Percentiles rank a stretch among this genome's conserved stretches.
Conservation (phyloP, 2,329 filamentous ascomycete species). For the Tolypocladium ovalisporum region DNA sequence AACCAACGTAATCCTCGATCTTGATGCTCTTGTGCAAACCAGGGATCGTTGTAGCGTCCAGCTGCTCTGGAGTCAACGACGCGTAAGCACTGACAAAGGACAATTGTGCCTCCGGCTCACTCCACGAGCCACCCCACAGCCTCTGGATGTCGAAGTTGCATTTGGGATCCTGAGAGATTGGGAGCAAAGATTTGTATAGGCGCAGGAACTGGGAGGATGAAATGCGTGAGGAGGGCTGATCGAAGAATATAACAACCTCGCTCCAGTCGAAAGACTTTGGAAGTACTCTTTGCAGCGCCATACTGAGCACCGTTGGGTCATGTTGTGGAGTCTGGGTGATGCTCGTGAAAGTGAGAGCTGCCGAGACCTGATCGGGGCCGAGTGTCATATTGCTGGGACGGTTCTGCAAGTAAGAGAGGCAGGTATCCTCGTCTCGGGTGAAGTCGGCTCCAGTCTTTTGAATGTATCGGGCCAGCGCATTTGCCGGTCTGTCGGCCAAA, state of each 20-base stretch:
- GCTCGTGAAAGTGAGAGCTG: conserved; percentile 58
- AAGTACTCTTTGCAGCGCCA: conserved; percentile 51
- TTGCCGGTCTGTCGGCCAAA: conserved; percentile 45
- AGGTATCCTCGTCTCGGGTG: conserved; percentile 64
- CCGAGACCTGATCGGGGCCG: conserved; percentile 71
- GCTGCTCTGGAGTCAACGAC: conserved; percentile 59
- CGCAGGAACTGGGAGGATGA: conserved; percentile 70
- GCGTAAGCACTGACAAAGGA: conserved; percentile 89
- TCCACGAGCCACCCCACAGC: conserved; percentile 87
- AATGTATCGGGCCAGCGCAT: conserved; percentile 53
- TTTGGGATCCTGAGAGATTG: conserved; percentile 48
- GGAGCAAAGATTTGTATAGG: conserved; percentile 69
- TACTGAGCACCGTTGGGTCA: conserved; percentile 44
- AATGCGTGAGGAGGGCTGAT: conserved; percentile 65
- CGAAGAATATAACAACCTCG: conserved; percentile 68
- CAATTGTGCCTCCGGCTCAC: conserved; percentile 74
- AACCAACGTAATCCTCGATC: conserved; percentile 41
- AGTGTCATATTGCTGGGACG: conserved; percentile 48
- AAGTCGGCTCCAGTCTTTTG: conserved; percentile 65
- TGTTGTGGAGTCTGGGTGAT: conserved; percentile 46
- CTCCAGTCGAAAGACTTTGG: conserved; percentile 56
- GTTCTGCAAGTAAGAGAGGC: conserved; percentile 41
- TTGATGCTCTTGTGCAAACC: conserved; percentile 70
- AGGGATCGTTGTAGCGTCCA: conserved; percentile 79
- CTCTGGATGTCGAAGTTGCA: conserved; percentile 66